Base-by-base conservation (phyloP, 176 grass and related monocot species). In the Juncus effusus region DNA sequence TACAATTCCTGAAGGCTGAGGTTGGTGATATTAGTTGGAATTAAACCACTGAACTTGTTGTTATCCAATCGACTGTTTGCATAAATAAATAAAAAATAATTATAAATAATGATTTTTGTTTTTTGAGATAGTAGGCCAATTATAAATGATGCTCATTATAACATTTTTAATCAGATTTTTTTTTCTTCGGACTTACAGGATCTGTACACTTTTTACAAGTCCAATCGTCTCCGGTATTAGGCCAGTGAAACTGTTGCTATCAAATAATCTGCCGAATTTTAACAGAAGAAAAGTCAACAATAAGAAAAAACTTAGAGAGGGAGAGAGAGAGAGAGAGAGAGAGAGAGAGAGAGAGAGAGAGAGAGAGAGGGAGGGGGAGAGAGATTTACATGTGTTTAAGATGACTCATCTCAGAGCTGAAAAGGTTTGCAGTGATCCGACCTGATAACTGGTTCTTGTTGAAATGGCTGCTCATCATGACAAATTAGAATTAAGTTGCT, bases 361-460 rank as follows among this genome's bases (percentile, higher is more conserved):
- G n/a, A n/a, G n/a, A n/a, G n/a, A n/a, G n/a, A n/a, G n/a, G n/a
- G 66, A 11, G 61, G 28, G 50, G 51, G 3, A 13, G 10, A 67
- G 28, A 57, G 67, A 11, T 79, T 96, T 91, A 96, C 92, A 66
- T 50, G 50, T 96, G 92, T 83, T 74, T 57, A 53, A 91, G 70
- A 28, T 28, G 19, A 4, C 0, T 79, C 92, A 91, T 96, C 4
- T 57, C 36, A 56, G 7, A 71, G 77, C 13, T 69, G 82, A 96
- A 96, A 67, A 96, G 87, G 6, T 42, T 13, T 77, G 63, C 67
- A 7, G 63, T 75, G 35, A 96, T 52, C 16, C 56, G 63, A 6
- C 87, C 92, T 78, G 79, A 81, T 79, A 96, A 75, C 77, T 88
- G 70, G 77, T 96, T 96, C 71, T 77, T 67, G 14, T 84, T 96